phyloP scores from a whole-genome alignment of 2,329 filamentous ascomycete genomes.

The Colletotrichum endophyticum region DNA sequence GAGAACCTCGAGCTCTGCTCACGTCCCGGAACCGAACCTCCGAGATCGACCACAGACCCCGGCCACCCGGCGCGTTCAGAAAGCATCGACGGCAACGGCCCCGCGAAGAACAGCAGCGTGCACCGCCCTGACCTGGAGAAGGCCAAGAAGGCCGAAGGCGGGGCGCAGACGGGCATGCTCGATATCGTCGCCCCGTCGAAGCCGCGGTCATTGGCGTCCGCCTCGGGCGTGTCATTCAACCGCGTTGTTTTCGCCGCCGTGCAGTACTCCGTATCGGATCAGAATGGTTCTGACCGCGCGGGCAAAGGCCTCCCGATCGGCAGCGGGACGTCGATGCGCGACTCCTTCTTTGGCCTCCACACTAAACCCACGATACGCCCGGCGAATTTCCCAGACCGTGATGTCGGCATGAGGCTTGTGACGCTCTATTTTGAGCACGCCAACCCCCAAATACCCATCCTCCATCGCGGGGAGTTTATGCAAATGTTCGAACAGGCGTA shows the following conservation, averaged over 20 bases:
- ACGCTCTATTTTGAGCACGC: slow-evolving; percentile 94
- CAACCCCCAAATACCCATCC: slow-evolving; percentile 92
- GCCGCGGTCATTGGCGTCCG: slow-evolving; percentile 81
- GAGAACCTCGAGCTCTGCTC: slow-evolving; percentile 70
- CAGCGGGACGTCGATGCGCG: slow-evolving; percentile 82
- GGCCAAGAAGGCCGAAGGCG: slow-evolving; percentile 34
- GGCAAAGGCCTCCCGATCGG: slow-evolving; percentile 52
- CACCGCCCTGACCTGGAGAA: slow-evolving; percentile 25
- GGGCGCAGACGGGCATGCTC: slow-evolving; percentile 60
- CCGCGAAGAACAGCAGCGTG: slow-evolving; percentile 45
- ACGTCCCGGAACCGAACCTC: slow-evolving; percentile 45
- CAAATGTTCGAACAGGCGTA: slow-evolving; percentile 86
- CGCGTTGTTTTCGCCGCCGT: slow-evolving; percentile 93
- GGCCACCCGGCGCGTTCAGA: slow-evolving; percentile 39
- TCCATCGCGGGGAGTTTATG: slow-evolving; percentile 91
- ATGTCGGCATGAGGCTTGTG: slow-evolving; percentile 75
- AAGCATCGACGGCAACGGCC: slow-evolving; percentile 27
- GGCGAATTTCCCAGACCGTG: slow-evolving; percentile 80
- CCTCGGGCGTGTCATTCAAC: slow-evolving; percentile 92
- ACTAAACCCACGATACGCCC: slow-evolving; percentile 87
- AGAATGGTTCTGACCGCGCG: slow-evolving; percentile 55
- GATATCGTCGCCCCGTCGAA: slow-evolving; percentile 81
- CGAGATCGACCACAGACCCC: slow-evolving; percentile 34
- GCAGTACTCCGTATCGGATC: slow-evolving; percentile 70
- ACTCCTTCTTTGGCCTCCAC: slow-evolving; percentile 96